Evolutionary conservation across 108 stramenopile genomes (phyloP).

Genomic region (Thalassiosira profunda): DNA sequence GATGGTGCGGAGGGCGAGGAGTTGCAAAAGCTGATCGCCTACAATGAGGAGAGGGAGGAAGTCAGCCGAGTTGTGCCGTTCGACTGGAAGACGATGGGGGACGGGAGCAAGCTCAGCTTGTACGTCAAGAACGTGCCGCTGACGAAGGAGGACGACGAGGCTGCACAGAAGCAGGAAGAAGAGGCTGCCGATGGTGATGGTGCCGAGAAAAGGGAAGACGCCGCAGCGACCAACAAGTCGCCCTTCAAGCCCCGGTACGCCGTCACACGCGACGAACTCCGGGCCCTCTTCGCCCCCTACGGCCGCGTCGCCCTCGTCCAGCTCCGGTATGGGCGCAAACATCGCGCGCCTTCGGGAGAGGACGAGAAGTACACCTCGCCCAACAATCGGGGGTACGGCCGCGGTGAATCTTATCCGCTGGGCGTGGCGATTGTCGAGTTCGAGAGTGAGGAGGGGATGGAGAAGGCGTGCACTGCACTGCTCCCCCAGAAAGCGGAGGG

Average conservation of each 20-base stretch:
- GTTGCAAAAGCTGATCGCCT: slow-evolving; percentile 34
- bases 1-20: slow-evolving; percentile 38
- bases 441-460: slow-evolving; percentile 66
- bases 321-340: slow-evolving; percentile 42
- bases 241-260: slow-evolving; percentile 47
- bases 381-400: slow-evolving; percentile 5
- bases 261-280: slow-evolving; percentile 73
- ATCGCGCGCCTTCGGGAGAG: too few species aligned
- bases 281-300: slow-evolving; percentile 67
- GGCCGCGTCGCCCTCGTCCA: slow-evolving; percentile 78
- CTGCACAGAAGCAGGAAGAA: slow-evolving; percentile 36
- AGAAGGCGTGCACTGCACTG: slow-evolving; percentile 83
- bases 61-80: slow-evolving; percentile 71
- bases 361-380: slow-evolving; percentile 24
- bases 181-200: slow-evolving; percentile 40
- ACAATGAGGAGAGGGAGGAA: slow-evolving; percentile 56
- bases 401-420: slow-evolving; percentile 40
- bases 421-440: slow-evolving; percentile 90
- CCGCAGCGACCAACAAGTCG: too few species aligned
- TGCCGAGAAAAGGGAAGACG: slow-evolving; percentile 11
- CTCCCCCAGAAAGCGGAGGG: slow-evolving; percentile 27
- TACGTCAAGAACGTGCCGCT: slow-evolving; percentile 72
- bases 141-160: slow-evolving; percentile 60
- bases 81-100: slow-evolving; percentile 74
- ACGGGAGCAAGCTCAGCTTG: slow-evolving; percentile 67